These are phyloP conservation scores for Plasmodium inui DNA, from an alignment of 169 alveolate species.

Conservation along the genomic window DNA sequence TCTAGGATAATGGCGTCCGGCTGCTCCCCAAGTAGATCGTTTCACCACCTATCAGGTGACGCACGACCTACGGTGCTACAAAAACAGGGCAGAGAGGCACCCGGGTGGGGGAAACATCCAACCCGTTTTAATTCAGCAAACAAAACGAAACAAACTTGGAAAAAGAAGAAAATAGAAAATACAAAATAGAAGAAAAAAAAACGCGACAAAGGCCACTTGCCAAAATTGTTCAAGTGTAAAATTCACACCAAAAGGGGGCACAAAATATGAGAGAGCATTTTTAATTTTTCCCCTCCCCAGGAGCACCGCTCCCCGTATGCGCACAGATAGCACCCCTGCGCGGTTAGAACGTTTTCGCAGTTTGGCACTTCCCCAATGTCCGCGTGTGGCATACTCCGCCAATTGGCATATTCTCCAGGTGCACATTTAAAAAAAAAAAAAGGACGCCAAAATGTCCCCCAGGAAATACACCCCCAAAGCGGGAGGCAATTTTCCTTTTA, in stretches of 20 bases:
- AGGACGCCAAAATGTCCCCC: neutral
- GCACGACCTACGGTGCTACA: neutral
- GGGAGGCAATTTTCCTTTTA: neutral
- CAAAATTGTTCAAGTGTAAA: neutral
- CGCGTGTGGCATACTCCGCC: neutral
- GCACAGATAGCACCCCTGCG: neutral
- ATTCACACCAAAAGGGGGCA: neutral
- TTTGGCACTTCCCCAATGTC: neutral
- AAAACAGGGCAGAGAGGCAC: neutral
- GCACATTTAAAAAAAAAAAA: conserved; percentile 6
- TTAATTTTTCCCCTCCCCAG: neutral
- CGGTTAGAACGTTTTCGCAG: neutral
- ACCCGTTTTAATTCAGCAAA: neutral
- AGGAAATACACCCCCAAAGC: neutral
- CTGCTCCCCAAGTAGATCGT: neutral
- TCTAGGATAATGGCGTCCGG: neutral
- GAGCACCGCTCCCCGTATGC: neutral
- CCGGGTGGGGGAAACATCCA: neutral
- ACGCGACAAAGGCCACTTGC: neutral
- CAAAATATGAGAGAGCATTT: neutral
- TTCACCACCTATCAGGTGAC: neutral
- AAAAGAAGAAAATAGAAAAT: neutral
- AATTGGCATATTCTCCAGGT: neutral
- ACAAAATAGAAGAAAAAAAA: neutral
- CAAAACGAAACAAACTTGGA: neutral